These are phyloP conservation scores for Solanum verrucosum DNA, from an alignment of 257 asterid species.

Conservation along the genomic window DNA sequence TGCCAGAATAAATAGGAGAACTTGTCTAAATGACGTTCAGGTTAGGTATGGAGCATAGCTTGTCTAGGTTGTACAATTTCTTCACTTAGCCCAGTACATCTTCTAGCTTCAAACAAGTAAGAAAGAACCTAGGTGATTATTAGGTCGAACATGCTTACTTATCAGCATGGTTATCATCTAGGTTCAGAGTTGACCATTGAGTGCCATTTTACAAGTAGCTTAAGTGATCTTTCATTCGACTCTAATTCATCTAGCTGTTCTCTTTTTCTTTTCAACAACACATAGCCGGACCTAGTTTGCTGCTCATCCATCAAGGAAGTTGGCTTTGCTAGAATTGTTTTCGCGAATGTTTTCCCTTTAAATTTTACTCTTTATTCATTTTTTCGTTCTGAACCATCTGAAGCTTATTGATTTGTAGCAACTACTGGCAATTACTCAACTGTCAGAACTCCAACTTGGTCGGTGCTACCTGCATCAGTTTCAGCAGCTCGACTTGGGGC, in stretches of 20 bases:
- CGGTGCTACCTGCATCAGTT: slow-evolving; percentile 51
- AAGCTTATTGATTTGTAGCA: slow-evolving; percentile 19
- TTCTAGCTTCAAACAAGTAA: neutral
- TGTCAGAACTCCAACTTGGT: slow-evolving; percentile 64
- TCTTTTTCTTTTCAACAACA: neutral
- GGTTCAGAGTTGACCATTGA: neutral
- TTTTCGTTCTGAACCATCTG: slow-evolving; percentile 19
- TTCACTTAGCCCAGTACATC: neutral
- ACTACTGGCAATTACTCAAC: slow-evolving; percentile 35
- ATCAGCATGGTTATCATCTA: neutral
- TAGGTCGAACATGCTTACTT: neutral
- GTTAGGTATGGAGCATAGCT: neutral
- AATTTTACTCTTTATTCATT: neutral
- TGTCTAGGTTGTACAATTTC: neutral
- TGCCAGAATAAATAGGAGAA: neutral
- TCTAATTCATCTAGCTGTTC: neutral
- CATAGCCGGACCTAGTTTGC: neutral
- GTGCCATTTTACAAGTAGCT: neutral
- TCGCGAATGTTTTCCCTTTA: neutral
- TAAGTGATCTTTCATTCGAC: neutral
- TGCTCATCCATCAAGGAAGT: neutral
- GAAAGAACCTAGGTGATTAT: neutral
- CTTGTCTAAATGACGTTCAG: neutral
- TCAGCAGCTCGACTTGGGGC: slow-evolving; percentile 38
- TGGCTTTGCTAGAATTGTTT: neutral